Conservation (phyloP, 495 filamentous ascomycete genomes). For the Trichoderma reesei region DNA sequence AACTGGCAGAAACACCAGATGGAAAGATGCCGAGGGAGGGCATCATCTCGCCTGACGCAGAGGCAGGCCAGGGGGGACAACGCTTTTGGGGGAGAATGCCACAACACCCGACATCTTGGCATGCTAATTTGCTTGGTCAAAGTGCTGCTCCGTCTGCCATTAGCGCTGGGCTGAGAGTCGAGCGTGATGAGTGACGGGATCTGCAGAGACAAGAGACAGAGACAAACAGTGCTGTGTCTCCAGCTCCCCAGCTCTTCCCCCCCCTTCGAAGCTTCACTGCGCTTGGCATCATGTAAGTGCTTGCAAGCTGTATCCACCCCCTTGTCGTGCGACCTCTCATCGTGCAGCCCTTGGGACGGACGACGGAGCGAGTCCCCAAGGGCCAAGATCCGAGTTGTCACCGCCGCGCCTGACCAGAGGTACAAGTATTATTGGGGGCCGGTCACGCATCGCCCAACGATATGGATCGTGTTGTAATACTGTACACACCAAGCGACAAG, state of each 20-base stretch:
- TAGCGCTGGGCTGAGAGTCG: background rate
- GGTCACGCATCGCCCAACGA: background rate
- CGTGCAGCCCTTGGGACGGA: too few species aligned
- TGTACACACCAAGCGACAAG: background rate
- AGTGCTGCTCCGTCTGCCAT: background rate
- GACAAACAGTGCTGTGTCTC: background rate
- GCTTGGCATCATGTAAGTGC: too few species aligned
- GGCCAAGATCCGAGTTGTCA: background rate
- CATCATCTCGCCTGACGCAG: background rate
- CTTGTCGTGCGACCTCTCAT: background rate
- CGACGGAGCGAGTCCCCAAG: too few species aligned
- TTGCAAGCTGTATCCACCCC: too few species aligned
- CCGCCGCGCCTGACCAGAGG: background rate
- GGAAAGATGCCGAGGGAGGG: slow-evolving; percentile 1
- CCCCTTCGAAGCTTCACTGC: background rate
- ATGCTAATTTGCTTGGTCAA: background rate
- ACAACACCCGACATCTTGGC: background rate
- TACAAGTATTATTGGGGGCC: background rate
- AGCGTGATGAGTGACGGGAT: background rate
- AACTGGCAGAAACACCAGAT: background rate
- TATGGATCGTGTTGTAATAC: too few species aligned
- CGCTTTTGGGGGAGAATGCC: background rate
- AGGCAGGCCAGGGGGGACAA: background rate
- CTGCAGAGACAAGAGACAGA: background rate
- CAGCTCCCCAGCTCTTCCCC: background rate